Evolutionary conservation across 2,329 filamentous ascomycete genomes (phyloP).

Genomic region (Karstenula rhodostoma): DNA sequence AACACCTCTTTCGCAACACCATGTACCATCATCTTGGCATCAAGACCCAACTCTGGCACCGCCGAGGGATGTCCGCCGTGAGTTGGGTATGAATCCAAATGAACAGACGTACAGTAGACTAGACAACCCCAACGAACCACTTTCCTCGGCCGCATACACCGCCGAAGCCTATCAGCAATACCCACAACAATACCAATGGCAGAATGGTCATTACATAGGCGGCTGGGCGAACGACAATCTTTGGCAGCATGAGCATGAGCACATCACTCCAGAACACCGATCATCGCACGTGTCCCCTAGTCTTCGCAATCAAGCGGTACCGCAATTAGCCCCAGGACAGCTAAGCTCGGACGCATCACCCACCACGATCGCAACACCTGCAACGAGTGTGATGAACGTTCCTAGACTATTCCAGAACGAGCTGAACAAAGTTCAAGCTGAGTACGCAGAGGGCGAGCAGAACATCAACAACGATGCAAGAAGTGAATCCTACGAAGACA

Average conservation of each 20-base stretch:
- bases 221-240: neutral
- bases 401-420: neutral
- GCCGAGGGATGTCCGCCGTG: neutral
- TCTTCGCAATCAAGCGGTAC: constrained; percentile 1
- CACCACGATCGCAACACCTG: constrained; percentile 17
- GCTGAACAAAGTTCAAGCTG: neutral
- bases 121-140: no score
- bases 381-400: constrained; percentile 1
- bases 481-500: neutral
- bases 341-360: constrained; percentile 11
- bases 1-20: neutral
- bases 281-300: neutral
- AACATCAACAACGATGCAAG: neutral
- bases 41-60: constrained; percentile 1
- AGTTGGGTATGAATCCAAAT: neutral
- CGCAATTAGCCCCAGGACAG: constrained; percentile 5
- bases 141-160: neutral
- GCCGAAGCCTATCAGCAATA: neutral
- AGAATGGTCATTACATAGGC: neutral
- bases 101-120: neutral
- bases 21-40: constrained; percentile 3
- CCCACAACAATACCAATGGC: neutral
- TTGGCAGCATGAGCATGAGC: neutral
- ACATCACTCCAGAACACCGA: neutral
- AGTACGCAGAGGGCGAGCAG: neutral